These are phyloP conservation scores for Septoria linicola DNA, from an alignment of 2,329 filamentous ascomycete species.

Conservation along the genomic window DNA sequence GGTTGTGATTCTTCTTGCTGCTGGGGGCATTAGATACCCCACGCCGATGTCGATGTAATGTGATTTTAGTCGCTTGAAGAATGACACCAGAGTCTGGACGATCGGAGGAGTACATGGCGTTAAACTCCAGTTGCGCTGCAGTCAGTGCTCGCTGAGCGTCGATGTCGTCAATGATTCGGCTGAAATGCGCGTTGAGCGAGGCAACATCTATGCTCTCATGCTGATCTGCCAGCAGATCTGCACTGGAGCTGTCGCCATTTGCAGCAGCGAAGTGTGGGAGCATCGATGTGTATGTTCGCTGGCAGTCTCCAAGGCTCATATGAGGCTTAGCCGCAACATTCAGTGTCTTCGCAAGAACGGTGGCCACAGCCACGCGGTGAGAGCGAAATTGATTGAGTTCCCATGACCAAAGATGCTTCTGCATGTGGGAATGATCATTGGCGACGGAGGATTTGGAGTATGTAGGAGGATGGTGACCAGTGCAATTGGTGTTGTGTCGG, in stretches of 20 bases:
- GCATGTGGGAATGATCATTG: slow-evolving; percentile 28
- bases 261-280: slow-evolving; percentile 26
- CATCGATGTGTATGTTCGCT: slow-evolving; percentile 21
- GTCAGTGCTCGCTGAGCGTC: slow-evolving; percentile 5
- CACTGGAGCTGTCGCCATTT: slow-evolving; percentile 12
- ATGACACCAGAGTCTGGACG: slow-evolving; percentile 22
- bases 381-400: slow-evolving; percentile 25
- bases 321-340: slow-evolving; percentile 14
- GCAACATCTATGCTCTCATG: slow-evolving; percentile 8
- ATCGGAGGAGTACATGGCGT: slow-evolving; percentile 3
- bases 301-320: slow-evolving; percentile 24
- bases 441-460: slow-evolving; percentile 21
- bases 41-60: slow-evolving; percentile 2
- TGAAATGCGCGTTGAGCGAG: slow-evolving; percentile 22
- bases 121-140: slow-evolving; percentile 11
- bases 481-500: slow-evolving; percentile 23
- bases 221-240: slow-evolving; percentile 1
- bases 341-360: slow-evolving; percentile 21
- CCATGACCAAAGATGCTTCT: slow-evolving; percentile 29
- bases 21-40: not conserved
- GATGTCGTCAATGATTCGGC: slow-evolving; percentile 22
- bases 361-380: slow-evolving; percentile 23
- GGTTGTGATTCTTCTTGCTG: slow-evolving; percentile 4
- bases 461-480: slow-evolving; percentile 27
- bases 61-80: slow-evolving; percentile 5